phyloP scores from a whole-genome alignment of 2,329 filamentous ascomycete genomes.

The Cladorrhinum sp. region DNA sequence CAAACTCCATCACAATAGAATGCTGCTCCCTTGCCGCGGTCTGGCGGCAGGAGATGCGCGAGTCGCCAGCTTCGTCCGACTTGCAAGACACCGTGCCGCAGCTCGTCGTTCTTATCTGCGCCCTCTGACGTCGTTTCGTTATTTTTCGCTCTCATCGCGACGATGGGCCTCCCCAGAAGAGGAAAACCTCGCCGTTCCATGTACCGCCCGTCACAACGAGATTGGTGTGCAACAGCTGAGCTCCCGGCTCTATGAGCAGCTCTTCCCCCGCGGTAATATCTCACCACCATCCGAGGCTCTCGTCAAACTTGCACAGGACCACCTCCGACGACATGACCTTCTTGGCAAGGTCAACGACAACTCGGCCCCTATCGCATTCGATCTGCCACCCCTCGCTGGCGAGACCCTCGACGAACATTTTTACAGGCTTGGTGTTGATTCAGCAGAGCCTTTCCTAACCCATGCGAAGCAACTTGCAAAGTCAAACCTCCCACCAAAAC shows the following conservation, averaged over 20 bases:
- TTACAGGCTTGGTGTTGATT: slow-evolving; percentile 78
- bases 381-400: slow-evolving; percentile 78
- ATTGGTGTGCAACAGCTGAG: slow-evolving; percentile 95
- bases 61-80: slow-evolving; percentile 45
- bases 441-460: slow-evolving; percentile 77
- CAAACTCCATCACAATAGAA: slow-evolving; percentile 29
- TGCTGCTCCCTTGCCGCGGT: slow-evolving; percentile 40
- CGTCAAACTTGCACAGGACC: slow-evolving; percentile 75
- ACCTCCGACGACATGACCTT: slow-evolving; percentile 80
- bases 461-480: slow-evolving; percentile 72
- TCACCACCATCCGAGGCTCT: slow-evolving; percentile 64
- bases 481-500: slow-evolving; percentile 56
- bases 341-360: slow-evolving; percentile 86
- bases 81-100: slow-evolving; percentile 48
- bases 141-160: slow-evolving; percentile 12
- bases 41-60: slow-evolving; percentile 26
- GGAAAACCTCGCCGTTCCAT: slow-evolving; percentile 43
- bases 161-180: slow-evolving; percentile 23
- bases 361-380: slow-evolving; percentile 73
- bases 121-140: neutral
- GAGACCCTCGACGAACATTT: slow-evolving; percentile 90
- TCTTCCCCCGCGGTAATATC: slow-evolving; percentile 63
- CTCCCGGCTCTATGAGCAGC: slow-evolving; percentile 73
- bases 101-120: slow-evolving; percentile 33
- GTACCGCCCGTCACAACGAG: slow-evolving; percentile 75